Base-by-base conservation (phyloP, 768 basidiomycete species). In the Trametes cingulata region DNA sequence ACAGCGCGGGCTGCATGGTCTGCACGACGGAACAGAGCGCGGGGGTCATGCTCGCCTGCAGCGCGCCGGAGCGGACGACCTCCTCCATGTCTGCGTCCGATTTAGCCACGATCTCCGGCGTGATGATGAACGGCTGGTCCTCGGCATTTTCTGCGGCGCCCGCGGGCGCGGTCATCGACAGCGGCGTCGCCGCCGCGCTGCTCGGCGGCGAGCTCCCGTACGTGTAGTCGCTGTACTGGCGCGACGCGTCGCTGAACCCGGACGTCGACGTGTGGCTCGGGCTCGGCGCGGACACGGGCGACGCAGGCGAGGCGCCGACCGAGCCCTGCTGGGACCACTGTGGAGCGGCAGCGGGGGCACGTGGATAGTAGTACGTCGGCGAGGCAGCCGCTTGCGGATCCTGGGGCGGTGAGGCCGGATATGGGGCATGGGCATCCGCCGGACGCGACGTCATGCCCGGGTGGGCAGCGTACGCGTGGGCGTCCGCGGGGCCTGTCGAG, bases 61-160 rank as follows among this genome's bases (percentile, higher is more conserved):
- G 60, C 41, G 62, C 67, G 22, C 68, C 68, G 7, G 68, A 68
- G 29, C 68, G 69, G 22, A 72, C 52, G 20, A 65, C 68, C 49
- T 66, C 65, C 39, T 58, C 68, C 60, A 67, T 68, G 19, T 56
- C 64, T 3, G 69, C 69, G 50, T 69, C 65, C 15, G 65, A 68
- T 13, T 66, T 49, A 20, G 69, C 69, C 59, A 69, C 68, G 60
- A 67, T 68, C 54, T 72, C 69, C n/a, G 68, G 64, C 37, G 67
- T 64, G 43, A 72, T 59, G 36, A 72, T 54, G 66, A 72, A 72
- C 42, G 68, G 68, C 64, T 67, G 66, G 62, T 71, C 65, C 41
- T 66, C 70, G 7, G 42, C 27, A 39, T 60, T 65, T 24, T 63
- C 63, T 3, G 47, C 36, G 22, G 25, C 29, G 8, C 39, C 52